phyloP scores from a whole-genome alignment of 768 basidiomycete genomes.

The Tylopilus plumbeoviolaceoides region DNA sequence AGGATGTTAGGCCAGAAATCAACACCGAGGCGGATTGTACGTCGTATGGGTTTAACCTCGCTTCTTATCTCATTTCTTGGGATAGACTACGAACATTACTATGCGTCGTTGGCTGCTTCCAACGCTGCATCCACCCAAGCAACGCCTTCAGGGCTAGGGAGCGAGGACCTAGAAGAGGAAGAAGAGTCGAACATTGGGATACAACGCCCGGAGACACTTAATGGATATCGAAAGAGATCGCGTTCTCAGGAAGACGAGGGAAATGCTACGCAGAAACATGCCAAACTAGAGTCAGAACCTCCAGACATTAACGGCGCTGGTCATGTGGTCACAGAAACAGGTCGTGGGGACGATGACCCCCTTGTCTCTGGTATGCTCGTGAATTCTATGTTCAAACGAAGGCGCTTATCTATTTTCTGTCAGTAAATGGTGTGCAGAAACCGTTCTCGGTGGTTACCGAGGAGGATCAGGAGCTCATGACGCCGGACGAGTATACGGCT shows the following conservation, averaged over 20 bases:
- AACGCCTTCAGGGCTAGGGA: slow-evolving; percentile 55
- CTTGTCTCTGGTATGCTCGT: slow-evolving; percentile 57
- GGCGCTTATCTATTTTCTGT: background rate
- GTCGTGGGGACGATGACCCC: slow-evolving; percentile 45
- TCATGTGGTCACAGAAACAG: background rate
- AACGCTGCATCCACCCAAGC: slow-evolving; percentile 52
- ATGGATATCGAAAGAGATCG: slow-evolving; percentile 71
- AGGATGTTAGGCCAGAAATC: slow-evolving; percentile 45
- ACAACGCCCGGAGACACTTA: slow-evolving; percentile 64
- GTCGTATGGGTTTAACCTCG: slow-evolving; percentile 18
- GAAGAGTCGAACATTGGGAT: slow-evolving; percentile 68
- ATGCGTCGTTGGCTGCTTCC: slow-evolving; percentile 70
- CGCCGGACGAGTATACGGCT: slow-evolving; percentile 84
- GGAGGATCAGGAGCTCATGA: slow-evolving; percentile 91
- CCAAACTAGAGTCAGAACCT: slow-evolving; percentile 38
- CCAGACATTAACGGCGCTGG: slow-evolving; percentile 17
- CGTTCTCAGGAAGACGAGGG: slow-evolving; percentile 61
- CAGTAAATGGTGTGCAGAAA: slow-evolving; percentile 74
- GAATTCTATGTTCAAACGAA: background rate
- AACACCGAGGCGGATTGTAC: slow-evolving; percentile 64
- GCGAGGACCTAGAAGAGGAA: slow-evolving; percentile 61
- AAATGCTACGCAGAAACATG: slow-evolving; percentile 34
- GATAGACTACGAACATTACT: slow-evolving; percentile 78
- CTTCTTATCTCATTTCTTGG: background rate
- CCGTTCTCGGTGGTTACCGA: slow-evolving; percentile 82